phyloP scores from a whole-genome alignment of 2,329 filamentous ascomycete genomes.

The Westerdykella aurantiaca region DNA sequence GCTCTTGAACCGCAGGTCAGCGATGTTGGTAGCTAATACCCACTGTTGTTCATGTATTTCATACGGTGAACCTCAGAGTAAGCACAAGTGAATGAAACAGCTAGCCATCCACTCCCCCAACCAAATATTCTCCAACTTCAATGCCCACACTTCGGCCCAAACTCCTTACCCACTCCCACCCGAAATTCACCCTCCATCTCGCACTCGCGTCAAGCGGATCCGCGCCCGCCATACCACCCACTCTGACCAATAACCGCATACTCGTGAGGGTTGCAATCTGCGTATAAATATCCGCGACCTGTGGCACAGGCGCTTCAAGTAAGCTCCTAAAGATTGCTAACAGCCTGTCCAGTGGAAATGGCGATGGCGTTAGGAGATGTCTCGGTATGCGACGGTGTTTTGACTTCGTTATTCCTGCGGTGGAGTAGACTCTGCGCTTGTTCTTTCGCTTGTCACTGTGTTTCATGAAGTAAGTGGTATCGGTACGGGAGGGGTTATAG shows the following conservation, averaged over 20 bases:
- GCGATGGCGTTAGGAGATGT: conserved; percentile 69
- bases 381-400: conserved; percentile 69
- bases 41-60: not conserved
- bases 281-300: conserved; percentile 45
- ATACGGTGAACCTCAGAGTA: not conserved
- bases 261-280: conserved; percentile 67
- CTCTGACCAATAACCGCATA: conserved; percentile 58
- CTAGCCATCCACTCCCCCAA: conserved; percentile 29
- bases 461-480: conserved; percentile 70
- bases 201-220: conserved; percentile 64
- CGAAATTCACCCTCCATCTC: conserved; percentile 72
- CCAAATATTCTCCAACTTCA: conserved; percentile 64
- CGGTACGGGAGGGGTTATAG: conserved; percentile 70
- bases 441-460: conserved; percentile 50
- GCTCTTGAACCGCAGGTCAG: conserved; percentile 55
- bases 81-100: not conserved
- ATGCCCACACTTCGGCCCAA: conserved; percentile 69
- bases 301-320: conserved; percentile 39
- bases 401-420: conserved; percentile 13
- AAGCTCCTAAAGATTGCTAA: conserved; percentile 71
- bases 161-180: conserved; percentile 68
- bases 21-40: not conserved
- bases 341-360: conserved; percentile 72
- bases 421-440: conserved; percentile 36
- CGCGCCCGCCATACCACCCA: conserved; percentile 52